A percentile compares a stretch with the other conserved stretches of the same genome.
Evolutionary conservation across 176 grass and related monocot genomes (phyloP).

Genomic region (Tillandsia leiboldiana): DNA sequence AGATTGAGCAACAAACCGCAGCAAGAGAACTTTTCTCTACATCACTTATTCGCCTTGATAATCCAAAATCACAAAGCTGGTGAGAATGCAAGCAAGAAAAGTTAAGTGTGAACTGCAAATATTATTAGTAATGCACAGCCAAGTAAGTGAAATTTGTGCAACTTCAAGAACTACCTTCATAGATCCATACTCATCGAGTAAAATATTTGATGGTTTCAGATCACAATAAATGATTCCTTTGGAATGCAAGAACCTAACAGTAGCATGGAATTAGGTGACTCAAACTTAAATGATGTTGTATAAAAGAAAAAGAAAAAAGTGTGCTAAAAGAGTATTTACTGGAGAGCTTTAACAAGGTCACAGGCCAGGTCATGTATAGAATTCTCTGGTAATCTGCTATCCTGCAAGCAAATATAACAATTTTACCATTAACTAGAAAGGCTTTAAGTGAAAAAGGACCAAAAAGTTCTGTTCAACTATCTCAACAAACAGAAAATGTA

Average conservation of each 20-base stretch:
- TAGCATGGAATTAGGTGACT: slow-evolving; percentile 21
- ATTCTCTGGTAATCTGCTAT: slow-evolving; percentile 76
- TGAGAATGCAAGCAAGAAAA: slow-evolving; percentile 12
- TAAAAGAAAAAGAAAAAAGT: slow-evolving; percentile 18
- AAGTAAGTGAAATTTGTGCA: neutral
- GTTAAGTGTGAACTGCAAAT: too few relatives aligned
- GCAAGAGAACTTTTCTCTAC: slow-evolving; percentile 52
- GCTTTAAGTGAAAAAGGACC: neutral
- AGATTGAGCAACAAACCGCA: slow-evolving; percentile 37
- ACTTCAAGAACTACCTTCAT: slow-evolving; percentile 63
- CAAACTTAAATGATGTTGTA: slow-evolving; percentile 14
- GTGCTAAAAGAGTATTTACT: slow-evolving; percentile 44
- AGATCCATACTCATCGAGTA: slow-evolving; percentile 89
- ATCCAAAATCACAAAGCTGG: slow-evolving; percentile 94
- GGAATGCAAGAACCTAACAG: slow-evolving; percentile 86
- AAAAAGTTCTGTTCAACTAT: too few relatives aligned
- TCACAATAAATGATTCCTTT: slow-evolving; percentile 96
- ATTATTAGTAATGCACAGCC: too few relatives aligned
- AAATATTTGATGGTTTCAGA: slow-evolving; percentile 95
- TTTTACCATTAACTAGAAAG: neutral
- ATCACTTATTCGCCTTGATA: slow-evolving; percentile 78
- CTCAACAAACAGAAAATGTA: slow-evolving; percentile 4
- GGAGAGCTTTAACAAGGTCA: slow-evolving; percentile 76
- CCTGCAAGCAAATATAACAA: slow-evolving; percentile 25
- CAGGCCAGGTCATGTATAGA: slow-evolving; percentile 83